Evolutionary conservation across 2,329 filamentous ascomycete species (phyloP), one percentile per base, ranked within the genome.

Genomic region (Diaporthe longicolla): DNA sequence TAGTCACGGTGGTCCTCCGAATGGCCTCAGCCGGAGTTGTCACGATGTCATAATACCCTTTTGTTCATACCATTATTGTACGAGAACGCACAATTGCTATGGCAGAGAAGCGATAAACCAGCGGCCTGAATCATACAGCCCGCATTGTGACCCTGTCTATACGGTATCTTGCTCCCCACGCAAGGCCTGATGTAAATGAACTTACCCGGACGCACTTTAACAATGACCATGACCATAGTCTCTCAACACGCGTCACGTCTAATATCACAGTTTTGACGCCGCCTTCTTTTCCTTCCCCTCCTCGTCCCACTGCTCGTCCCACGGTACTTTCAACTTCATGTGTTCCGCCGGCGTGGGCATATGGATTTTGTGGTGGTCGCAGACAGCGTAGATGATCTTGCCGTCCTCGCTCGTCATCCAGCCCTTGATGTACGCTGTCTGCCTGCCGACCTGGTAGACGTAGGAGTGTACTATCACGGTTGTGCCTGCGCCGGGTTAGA

Each of bases 351-450:
- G 78, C 32, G 84, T 84, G 15, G 85, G 83, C 7, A 84, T 79
- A 68, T 84, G 83, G 15, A 88, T 86, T 75, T 89, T 89, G 78
- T 89, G 87, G 75, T 89, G 87, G 77, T 89, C 87, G 48, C 82
- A 86, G 0, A 86, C 87, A 70, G 84, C 86, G 76, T 86, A 89
- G 8, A 84, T 82, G 0, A 79, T 83, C 76, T 84, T 85, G 0
- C 86, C 85, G 77, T 89, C 87, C 21, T 84, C 77, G 69, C 83
- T 87, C 7, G 82, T 85, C 85, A 89, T 89, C 54, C 82, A 82
- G 4, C 85, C 87, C 11, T 84, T 81, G 54, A 89, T 86, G 81
- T 88, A 83, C 9, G 87, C 85, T 86, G 88, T 89, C 24, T 86
- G 87, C 75, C 82, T 83, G 15, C 87, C 87, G 21, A 84, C 82